Base-by-base conservation (phyloP, 1,284 basidiomycete species). In the Pyrrhoderma lamaoense region DNA sequence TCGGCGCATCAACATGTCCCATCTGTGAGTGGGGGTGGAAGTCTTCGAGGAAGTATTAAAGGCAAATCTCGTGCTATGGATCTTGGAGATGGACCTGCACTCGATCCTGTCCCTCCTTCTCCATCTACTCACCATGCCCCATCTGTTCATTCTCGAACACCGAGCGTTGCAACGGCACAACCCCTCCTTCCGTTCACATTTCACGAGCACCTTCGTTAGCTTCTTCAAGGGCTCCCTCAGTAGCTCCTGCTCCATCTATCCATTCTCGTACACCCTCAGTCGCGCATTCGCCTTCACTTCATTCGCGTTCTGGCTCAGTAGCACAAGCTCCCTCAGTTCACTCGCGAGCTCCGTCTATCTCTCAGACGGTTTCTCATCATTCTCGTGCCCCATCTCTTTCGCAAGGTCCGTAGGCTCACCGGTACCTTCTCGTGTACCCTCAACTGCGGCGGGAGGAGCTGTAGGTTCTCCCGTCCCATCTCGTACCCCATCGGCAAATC, bases 181-280 rank as follows among this genome's bases (percentile, higher is more conserved):
- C 13, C 37, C 37, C 46, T 8, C 4, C 38, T 19, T 42, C 37
- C 14, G 23, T 49, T 8, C 47, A 49, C 14, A 11, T 31, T 31
- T 48, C 47, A 2, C 47, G 47, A 19, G 39, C 47, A 7, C 39
- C 47, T 18, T 49, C 47, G 11, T 16, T 37, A 5, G 45, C 31
- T 13, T 13, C 25, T 7, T 31, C 27, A 4, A 38, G 47, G 7
- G 19, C 47, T 13, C 38, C 47, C 16, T 49, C 47, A n/a, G 47
- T 42, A 8, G 18, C 47, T 16, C 11, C 47, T 3, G 34, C 37
- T 9, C 47, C 38, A n/a, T 25, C 49, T 7, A 37, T 51, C 13
- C 49, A 51, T 18, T 50, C 48, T 4, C 48, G 47, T n/a, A 23
- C 37, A 22, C 47, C 47, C 2, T 49, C 47, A 13, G n/a, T n/a